Conservation (phyloP, 2,329 filamentous ascomycete genomes). For the Keithomyces neogunnii region DNA sequence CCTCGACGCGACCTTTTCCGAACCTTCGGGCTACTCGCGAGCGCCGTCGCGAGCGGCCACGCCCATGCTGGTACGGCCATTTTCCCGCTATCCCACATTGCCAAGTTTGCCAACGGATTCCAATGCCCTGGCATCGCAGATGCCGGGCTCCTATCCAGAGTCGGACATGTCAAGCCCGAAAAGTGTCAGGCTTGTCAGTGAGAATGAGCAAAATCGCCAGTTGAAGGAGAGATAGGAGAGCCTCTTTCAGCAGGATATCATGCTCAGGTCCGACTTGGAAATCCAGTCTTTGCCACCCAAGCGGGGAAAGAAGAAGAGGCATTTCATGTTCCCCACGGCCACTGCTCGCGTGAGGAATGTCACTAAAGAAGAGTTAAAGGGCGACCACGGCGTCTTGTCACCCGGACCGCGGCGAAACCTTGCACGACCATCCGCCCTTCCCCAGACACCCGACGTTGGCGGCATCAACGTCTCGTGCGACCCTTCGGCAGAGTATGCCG, state of each 20-base stretch:
- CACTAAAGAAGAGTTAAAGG: slow-evolving; percentile 42
- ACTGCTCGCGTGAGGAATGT: slow-evolving; percentile 35
- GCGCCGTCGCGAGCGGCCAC: slow-evolving; percentile 59
- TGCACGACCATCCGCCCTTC: slow-evolving; percentile 61
- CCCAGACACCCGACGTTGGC: slow-evolving; percentile 67
- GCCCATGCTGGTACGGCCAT: slow-evolving; percentile 55
- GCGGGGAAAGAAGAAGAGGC: slow-evolving; percentile 17
- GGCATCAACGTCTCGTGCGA: slow-evolving; percentile 52
- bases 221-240: slow-evolving; percentile 21
- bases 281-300: slow-evolving; percentile 20
- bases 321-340: slow-evolving; percentile 36
- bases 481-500: slow-evolving; percentile 68
- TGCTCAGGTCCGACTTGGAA: neutral
- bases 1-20: slow-evolving; percentile 69
- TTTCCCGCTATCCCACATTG: slow-evolving; percentile 14
- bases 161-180: slow-evolving; percentile 24
- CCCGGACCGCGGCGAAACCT: slow-evolving; percentile 54
- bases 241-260: slow-evolving; percentile 11
- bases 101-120: neutral
- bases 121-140: slow-evolving; percentile 1
- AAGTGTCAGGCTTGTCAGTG: slow-evolving; percentile 36
- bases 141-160: slow-evolving; percentile 23
- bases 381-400: slow-evolving; percentile 35
- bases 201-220: slow-evolving; percentile 15
- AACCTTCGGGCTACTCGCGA: slow-evolving; percentile 47